Evolutionary conservation across 2,329 filamentous ascomycete species (phyloP).

Genomic region (Phialemoniopsis sp.): DNA sequence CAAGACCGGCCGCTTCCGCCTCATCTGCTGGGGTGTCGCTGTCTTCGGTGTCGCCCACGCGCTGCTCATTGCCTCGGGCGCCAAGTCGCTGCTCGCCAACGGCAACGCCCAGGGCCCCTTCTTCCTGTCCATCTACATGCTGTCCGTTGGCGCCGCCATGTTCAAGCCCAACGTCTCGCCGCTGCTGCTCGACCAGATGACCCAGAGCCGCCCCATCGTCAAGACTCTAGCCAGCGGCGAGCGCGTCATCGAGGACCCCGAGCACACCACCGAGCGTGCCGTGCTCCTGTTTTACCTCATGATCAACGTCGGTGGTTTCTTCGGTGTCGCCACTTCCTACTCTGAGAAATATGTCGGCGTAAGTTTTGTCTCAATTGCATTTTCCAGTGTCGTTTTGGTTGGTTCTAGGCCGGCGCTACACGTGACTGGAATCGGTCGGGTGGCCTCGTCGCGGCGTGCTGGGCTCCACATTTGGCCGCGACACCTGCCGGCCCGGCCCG

Average conservation of each 20-base stretch:
- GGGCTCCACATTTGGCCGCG: no score
- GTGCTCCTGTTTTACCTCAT: constrained; percentile 61
- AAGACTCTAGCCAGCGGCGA: constrained; percentile 50
- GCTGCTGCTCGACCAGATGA: constrained; percentile 63
- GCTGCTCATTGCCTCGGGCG: constrained; percentile 61
- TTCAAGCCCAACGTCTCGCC: constrained; percentile 74
- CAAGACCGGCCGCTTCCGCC: constrained; percentile 65
- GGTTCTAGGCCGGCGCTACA: no score
- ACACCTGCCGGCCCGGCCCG: no score
- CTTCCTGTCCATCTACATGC: constrained; percentile 56
- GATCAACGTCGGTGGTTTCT: constrained; percentile 50
- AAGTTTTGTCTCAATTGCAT: constrained; percentile 2
- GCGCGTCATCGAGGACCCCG: constrained; percentile 65
- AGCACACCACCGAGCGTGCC: constrained; percentile 59
- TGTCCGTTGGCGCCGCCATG: constrained; percentile 57
- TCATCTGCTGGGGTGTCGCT: constrained; percentile 66
- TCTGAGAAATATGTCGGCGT: constrained; percentile 44
- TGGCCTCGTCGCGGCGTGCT: no score
- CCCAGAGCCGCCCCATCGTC: constrained; percentile 48
- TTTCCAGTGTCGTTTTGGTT: no score
- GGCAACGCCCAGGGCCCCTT: constrained; percentile 46
- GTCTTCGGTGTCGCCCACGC: constrained; percentile 65
- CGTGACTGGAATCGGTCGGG: no score
- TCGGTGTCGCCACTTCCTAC: constrained; percentile 47
- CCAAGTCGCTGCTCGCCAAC: constrained; percentile 35